Percentiles rank a stretch among this genome's conserved stretches.
These are phyloP conservation scores for Magnaporthales sp. DNA, from an alignment of 2,329 filamentous ascomycete genomes.

Conservation along the genomic window DNA sequence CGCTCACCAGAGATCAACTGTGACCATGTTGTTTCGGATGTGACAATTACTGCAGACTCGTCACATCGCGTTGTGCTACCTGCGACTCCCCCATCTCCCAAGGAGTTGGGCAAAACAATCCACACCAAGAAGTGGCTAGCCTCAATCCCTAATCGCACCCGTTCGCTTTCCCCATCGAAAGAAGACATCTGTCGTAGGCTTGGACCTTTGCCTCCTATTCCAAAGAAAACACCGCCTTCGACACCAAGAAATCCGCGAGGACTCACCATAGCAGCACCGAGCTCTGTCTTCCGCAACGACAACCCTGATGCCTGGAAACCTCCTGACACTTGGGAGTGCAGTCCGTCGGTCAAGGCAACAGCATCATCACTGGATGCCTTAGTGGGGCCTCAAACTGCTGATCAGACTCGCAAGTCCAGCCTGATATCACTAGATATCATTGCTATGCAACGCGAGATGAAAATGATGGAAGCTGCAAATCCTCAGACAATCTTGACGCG, in stretches of 20 bases:
- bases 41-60: slow-evolving; percentile 25
- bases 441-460: slow-evolving; percentile 42
- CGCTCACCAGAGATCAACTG: slow-evolving; percentile 22
- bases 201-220: not conserved
- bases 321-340: slow-evolving; percentile 32
- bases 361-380: slow-evolving; percentile 1
- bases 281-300: slow-evolving; percentile 18
- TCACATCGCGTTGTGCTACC: not conserved
- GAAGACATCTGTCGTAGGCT: not conserved
- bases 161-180: not conserved
- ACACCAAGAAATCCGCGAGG: slow-evolving; percentile 7
- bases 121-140: slow-evolving; percentile 5
- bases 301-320: slow-evolving; percentile 36
- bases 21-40: slow-evolving; percentile 25
- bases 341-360: slow-evolving; percentile 15
- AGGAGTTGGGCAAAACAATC: not conserved
- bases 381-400: slow-evolving; percentile 6
- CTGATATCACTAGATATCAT: slow-evolving; percentile 22
- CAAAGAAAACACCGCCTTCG: not conserved
- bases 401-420: slow-evolving; percentile 4
- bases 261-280: slow-evolving; percentile 11
- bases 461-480: slow-evolving; percentile 44
- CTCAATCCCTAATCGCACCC: slow-evolving; percentile 1
- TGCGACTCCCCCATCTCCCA: slow-evolving; percentile 3
- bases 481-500: slow-evolving; percentile 43